Evolutionary conservation across 768 basidiomycete species (phyloP).

Genomic region (Hypholoma sublateritium): DNA sequence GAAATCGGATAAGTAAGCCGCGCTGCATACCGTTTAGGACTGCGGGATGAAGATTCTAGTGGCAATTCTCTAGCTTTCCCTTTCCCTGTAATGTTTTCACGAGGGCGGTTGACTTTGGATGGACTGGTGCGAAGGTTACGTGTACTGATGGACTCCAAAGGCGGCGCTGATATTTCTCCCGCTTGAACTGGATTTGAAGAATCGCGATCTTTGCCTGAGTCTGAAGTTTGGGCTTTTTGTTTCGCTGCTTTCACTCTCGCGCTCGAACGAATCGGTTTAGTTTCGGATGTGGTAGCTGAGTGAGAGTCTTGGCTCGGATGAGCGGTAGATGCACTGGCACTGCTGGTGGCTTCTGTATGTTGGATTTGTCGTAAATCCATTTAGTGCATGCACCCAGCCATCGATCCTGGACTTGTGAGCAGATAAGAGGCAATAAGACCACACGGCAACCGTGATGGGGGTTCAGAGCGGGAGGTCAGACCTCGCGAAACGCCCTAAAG

Average conservation of each 20-base stretch:
- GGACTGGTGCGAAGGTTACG: constrained; percentile 45
- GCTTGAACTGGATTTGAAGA: constrained; percentile 32
- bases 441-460: constrained; percentile 31
- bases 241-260: constrained; percentile 76
- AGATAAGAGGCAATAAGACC: constrained; percentile 27
- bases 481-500: constrained; percentile 34
- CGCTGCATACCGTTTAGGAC: constrained; percentile 62
- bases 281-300: constrained; percentile 43
- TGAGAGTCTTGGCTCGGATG: constrained; percentile 39
- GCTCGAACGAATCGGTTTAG: constrained; percentile 67
- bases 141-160: constrained; percentile 33
- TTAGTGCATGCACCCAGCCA: constrained; percentile 88
- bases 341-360: constrained; percentile 70
- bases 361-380: constrained; percentile 84
- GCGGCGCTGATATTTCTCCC: constrained; percentile 28
- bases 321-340: constrained; percentile 56
- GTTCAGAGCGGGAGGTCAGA: constrained; percentile 26
- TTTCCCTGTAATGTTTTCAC: constrained; percentile 51
- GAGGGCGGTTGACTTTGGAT: constrained; percentile 50
- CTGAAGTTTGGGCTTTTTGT: constrained; percentile 63
- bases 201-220: constrained; percentile 55
- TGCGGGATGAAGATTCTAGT: constrained; percentile 49
- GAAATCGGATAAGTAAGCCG: constrained; percentile 16
- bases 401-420: constrained; percentile 56
- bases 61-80: constrained; percentile 62